Base-by-base conservation (phyloP, 345 rosid genomes). In the Psidium guajava region DNA sequence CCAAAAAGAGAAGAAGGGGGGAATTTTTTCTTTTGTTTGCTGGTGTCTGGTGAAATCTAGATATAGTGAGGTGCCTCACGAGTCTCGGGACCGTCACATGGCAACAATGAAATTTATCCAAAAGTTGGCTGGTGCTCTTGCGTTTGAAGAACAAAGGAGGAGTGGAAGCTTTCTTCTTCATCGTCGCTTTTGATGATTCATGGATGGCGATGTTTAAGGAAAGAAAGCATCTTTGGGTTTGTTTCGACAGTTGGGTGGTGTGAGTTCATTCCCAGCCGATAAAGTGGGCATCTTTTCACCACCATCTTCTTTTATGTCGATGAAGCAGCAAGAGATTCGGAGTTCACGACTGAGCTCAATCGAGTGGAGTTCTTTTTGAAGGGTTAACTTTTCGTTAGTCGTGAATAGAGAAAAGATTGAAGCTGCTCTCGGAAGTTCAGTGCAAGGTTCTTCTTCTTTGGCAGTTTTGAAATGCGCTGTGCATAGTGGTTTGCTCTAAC, bases 161-260 rank as follows among this genome's bases (percentile, higher is more conserved):
- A 61, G 42, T 32, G 14, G 74, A 61, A 61, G 74, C 69, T n/a
- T 18, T 69, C 44, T 32, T 64, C 44, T 69, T 32, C 77, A 32
- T 69, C 77, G 44, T 16, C 77, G 2, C 24, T 32, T 40, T 8
- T 18, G 77, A 40, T 36, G 13, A 69, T 69, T 69, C 20, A 40
- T 69, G 24, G 77, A 32, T 32, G 77, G 86, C 89, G 90, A 88
- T 91, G 83, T 89, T 88, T 90, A 83, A 84, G 53, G 80, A 87
- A 87, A 87, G 58, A 55, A 55, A 54, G 85, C 44, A 9, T 22
- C 85, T 89, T 84, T 83, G 55, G 88, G 88, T 58, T 75, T 81
- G 87, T 83, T 84, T 85, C n/a, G 87, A 90, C 85, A 82, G 74
- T 80, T 8, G 85, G 85, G 54, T 57, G 86, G 51, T n/a, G n/a